Percentiles rank a stretch among this genome's conserved stretches.
These are phyloP conservation scores for Fusarium keratoplasticum DNA, from an alignment of 2,329 filamentous ascomycete genomes.

Conservation along the genomic window DNA sequence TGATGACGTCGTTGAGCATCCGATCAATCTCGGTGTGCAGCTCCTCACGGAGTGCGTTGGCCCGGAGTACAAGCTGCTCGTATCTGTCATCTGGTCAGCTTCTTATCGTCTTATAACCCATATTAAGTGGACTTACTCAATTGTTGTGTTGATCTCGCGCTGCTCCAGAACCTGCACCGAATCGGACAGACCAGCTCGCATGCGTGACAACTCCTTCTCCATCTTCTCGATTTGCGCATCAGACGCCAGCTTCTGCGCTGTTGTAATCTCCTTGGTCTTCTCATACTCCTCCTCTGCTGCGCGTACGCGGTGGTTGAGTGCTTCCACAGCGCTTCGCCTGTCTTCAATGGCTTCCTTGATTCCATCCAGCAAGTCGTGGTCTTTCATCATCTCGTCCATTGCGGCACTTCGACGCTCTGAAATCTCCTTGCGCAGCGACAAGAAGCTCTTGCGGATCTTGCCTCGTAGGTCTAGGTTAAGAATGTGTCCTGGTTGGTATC, in stretches of 20 bases:
- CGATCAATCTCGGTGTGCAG: constrained; percentile 97
- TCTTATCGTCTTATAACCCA: not conserved
- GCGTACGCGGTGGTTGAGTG: constrained; percentile 86
- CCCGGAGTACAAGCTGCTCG: constrained; percentile 88
- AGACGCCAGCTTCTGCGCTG: constrained; percentile 85
- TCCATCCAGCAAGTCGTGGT: constrained; percentile 91
- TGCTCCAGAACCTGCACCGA: constrained; percentile 93
- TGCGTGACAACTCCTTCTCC: constrained; percentile 97
- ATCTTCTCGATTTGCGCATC: constrained; percentile 98
- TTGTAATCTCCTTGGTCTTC: constrained; percentile 87
- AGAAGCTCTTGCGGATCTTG: constrained; percentile 81
- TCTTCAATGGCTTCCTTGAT: constrained; percentile 98
- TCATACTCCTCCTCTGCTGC: constrained; percentile 95
- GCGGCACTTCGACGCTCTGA: constrained; percentile 86
- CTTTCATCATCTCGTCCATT: constrained; percentile 92
- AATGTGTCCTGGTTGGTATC: constrained; percentile 90
- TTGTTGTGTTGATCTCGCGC: constrained; percentile 94
- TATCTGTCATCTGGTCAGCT: constrained; percentile 66
- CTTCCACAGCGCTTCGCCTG: constrained; percentile 91
- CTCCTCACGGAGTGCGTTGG: constrained; percentile 89
- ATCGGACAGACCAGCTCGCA: constrained; percentile 85
- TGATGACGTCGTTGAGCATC: constrained; percentile 96
- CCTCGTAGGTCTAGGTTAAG: constrained; percentile 90
- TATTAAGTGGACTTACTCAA: constrained; percentile 75
- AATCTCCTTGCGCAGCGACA: constrained; percentile 86